Percentiles rank a stretch among this genome's conserved stretches.
phyloP scores from a whole-genome alignment of 805 yeast genomes.

The Yarrowia osloensis region DNA sequence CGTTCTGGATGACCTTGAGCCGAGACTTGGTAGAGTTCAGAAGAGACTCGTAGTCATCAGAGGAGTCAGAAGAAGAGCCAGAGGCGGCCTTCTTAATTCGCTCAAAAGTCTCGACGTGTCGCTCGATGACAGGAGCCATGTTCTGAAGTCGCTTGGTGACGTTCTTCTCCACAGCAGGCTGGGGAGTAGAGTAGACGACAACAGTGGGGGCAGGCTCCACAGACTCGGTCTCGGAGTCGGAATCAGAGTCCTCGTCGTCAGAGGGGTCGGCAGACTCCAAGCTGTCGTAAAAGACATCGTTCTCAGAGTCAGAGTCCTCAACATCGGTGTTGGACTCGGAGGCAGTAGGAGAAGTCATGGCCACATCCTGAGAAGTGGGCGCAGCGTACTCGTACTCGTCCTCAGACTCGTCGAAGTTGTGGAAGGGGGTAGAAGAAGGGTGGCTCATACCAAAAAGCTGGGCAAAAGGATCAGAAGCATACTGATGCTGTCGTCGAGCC shows the following conservation, averaged over 20 bases:
- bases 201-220: conserved; percentile 16
- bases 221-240: conserved; percentile 31
- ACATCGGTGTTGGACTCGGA: conserved; percentile 11
- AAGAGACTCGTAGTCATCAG: conserved; percentile 35
- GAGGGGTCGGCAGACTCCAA: conserved; percentile 28
- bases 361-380: not conserved
- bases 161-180: conserved; percentile 23
- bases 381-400: conserved; percentile 2
- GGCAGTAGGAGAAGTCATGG: conserved; percentile 17
- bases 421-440: conserved; percentile 2
- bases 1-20: conserved; percentile 38
- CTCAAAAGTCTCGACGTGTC: conserved; percentile 22
- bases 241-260: conserved; percentile 33
- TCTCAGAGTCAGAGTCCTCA: not conserved
- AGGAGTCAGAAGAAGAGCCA: conserved; percentile 14
- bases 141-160: conserved; percentile 21
- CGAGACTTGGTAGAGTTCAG: conserved; percentile 33
- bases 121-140: not conserved
- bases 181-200: conserved; percentile 27
- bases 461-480: conserved; percentile 19
- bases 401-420: conserved; percentile 26
- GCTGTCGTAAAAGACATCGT: conserved; percentile 19
- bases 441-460: not conserved
- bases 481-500: not conserved
- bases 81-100: conserved; percentile 17